Conservation (phyloP, 148 eudicot species). For the Silene uniflora region DNA sequence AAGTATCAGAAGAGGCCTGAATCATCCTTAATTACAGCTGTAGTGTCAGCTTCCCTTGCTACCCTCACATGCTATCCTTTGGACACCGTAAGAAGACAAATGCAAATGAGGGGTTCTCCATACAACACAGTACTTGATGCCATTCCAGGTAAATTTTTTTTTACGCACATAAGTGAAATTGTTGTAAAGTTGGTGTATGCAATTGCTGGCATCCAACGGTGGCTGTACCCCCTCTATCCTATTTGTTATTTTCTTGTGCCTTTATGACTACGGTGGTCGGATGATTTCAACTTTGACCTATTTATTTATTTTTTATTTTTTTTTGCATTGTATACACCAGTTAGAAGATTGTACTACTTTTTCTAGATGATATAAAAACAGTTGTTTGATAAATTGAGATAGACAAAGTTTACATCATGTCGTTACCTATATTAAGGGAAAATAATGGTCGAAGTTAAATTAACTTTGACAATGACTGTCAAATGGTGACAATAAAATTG, state of each 20-base stretch:
- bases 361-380: no score
- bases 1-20: conserved; percentile 81
- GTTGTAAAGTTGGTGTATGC: neutral
- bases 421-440: no score
- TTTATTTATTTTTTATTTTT: neutral
- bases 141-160: conserved; percentile 52
- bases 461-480: no score
- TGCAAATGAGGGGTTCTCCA: conserved; percentile 97
- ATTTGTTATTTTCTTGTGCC: no score
- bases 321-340: neutral
- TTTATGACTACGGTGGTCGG: no score
- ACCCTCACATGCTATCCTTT: conserved; percentile 87
- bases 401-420: no score
- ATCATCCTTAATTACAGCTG: conserved; percentile 69
- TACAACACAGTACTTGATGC: conserved; percentile 84
- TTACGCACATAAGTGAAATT: neutral
- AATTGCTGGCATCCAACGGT: neutral
- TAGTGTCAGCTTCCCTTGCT: conserved; percentile 77
- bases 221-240: neutral
- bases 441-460: no score
- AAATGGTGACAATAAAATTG: neutral
- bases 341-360: no score
- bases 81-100: conserved; percentile 90
- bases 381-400: no score
- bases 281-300: neutral